Evolutionary conservation across 1,139 yeast species (phyloP), one percentile per base, ranked within the genome.

Genomic region (Yamadazyma atlantica): DNA sequence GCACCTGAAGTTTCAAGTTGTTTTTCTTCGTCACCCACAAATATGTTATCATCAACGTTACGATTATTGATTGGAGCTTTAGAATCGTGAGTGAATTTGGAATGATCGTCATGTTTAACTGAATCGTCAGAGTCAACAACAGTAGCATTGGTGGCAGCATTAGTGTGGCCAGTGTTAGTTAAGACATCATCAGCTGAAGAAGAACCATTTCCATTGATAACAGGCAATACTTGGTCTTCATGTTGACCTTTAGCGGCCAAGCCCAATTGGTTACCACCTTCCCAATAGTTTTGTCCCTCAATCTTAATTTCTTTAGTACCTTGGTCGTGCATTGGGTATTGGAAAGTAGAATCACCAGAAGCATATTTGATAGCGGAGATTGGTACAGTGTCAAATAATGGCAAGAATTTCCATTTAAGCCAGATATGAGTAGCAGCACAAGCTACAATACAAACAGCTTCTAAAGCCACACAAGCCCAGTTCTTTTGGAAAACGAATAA

Each of bases 381-480:
- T 44, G 97, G 92, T 36, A 85, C 87, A 28, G 73, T 68, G 50
- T 78, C 87, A 51, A 80, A 65, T 41, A 83, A 60, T 32, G 86
- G 81, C 37, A 78, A 69, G 56, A 82, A 82, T 44, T 59, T 73
- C 57, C 73, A 58, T 57, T 79, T 79, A 56, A 78, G 65, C 57
- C 71, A 82, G 23, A 82, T 36, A 51, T 82, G 87, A 35, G 73
- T 63, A 35, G 66, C 62, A 16, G 72, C 80, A 9, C 88, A 80
- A 32, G 64, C 69, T 15, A 57, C 72, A 23, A 82, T 49, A 34
- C 70, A 62, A 13, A 80, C 69, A 34, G 66, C 80, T 58, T 82
- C 87, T 43, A 84, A 64, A 1, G 75, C 85, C 46, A 82, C 75
- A 46, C 85, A 80, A 19, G 84, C 87, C 89, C 89, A 83, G 40